A percentile compares a stretch with the other conserved stretches of the same genome.
These are phyloP conservation scores for Wickerhamomyces sp. DNA, from an alignment of 1,139 yeast species.

Conservation along the genomic window DNA sequence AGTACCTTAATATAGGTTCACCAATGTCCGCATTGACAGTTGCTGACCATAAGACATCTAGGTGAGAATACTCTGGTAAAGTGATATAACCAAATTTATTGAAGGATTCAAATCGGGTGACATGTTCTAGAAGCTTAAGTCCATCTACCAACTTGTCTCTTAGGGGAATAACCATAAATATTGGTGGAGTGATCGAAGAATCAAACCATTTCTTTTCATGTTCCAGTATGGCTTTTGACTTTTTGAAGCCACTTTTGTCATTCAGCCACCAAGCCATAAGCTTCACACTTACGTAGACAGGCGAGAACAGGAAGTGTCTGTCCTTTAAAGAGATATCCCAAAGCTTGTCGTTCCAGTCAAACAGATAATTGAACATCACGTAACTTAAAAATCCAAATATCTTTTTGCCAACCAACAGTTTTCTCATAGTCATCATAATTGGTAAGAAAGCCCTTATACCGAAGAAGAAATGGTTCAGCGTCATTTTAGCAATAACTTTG, in stretches of 20 bases:
- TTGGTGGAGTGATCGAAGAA: conserved; percentile 38
- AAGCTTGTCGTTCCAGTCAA: conserved; percentile 76
- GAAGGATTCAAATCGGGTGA: conserved; percentile 42
- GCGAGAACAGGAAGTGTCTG: conserved; percentile 80
- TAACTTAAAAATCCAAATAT: conserved; percentile 64
- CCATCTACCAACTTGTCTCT: conserved; percentile 68
- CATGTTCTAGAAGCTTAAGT: conserved; percentile 44
- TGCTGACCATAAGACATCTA: conserved; percentile 87
- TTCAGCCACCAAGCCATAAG: conserved; percentile 91
- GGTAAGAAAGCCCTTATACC: conserved; percentile 62
- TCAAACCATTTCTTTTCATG: conserved; percentile 53
- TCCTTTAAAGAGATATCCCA: conserved; percentile 71
- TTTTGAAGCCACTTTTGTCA: conserved; percentile 45
- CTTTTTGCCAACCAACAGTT: conserved; percentile 37
- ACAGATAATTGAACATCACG: conserved; percentile 74
- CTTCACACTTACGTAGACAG: conserved; percentile 72
- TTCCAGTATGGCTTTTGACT: conserved; percentile 51
- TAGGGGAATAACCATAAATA: conserved; percentile 58
- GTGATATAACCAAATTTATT: conserved; percentile 38
- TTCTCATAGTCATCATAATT: conserved; percentile 47
- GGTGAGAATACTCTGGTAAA: conserved; percentile 68
- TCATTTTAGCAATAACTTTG: conserved; percentile 28
- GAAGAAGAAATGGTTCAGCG: conserved; percentile 43
- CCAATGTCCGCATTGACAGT: conserved; percentile 62
- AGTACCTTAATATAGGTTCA: conserved; percentile 25